Conservation (phyloP, 2,329 filamentous ascomycete genomes). For the Colletotrichum sp. region DNA sequence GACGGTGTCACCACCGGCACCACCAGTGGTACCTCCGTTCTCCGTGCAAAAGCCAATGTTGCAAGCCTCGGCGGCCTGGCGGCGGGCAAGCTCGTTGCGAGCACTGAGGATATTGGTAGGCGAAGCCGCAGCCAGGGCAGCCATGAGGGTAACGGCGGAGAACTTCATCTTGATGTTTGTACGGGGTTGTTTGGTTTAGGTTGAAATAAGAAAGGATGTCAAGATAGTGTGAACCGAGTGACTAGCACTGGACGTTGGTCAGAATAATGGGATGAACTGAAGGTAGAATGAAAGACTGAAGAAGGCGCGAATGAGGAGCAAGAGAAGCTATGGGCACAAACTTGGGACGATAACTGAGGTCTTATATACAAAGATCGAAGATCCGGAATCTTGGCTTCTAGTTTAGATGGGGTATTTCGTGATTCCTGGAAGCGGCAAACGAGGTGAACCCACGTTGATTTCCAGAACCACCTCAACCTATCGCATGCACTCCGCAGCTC, state of each 20-base stretch:
- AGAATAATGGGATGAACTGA: not conserved
- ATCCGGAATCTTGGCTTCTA: not conserved
- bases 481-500: not conserved
- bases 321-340: not conserved
- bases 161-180: conserved; percentile 17
- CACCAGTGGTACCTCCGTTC: conserved; percentile 34
- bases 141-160: conserved; percentile 12
- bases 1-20: conserved; percentile 30
- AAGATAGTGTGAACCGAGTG: not conserved
- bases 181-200: conserved; percentile 13
- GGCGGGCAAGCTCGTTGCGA: conserved; percentile 13
- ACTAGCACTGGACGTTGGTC: not conserved
- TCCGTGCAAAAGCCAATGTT: conserved; percentile 35
- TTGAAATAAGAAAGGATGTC: not conserved
- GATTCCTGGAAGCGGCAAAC: not conserved
- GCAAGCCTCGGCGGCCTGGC: conserved; percentile 24
- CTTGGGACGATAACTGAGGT: not conserved
- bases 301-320: not conserved
- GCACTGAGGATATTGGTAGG: conserved; percentile 14
- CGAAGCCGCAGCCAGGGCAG: conserved; percentile 15
- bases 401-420: not conserved
- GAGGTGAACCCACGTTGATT: not conserved
- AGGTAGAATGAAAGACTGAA: not conserved
- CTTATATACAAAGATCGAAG: not conserved
- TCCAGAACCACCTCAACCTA: not conserved